These are phyloP conservation scores for Ustilago lituana DNA, from an alignment of 1,284 basidiomycete species.

Conservation along the genomic window DNA sequence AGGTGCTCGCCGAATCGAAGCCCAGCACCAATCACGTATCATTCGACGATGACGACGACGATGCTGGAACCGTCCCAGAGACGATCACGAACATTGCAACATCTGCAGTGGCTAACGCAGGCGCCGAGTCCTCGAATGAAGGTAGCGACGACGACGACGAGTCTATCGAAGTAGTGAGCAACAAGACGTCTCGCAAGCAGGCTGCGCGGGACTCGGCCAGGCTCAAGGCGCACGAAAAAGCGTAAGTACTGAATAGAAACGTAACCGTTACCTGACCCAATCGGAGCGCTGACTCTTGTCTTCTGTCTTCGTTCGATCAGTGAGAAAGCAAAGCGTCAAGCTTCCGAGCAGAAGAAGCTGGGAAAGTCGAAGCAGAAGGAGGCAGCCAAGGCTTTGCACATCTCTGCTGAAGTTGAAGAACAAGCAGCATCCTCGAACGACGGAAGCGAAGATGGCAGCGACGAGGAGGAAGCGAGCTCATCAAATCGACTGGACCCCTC, in stretches of 20 bases:
- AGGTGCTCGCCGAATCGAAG: conserved; percentile 24
- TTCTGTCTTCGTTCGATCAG: background rate
- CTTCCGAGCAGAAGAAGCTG: conserved; percentile 25
- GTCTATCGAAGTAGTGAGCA: conserved; percentile 51
- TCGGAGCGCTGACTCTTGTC: background rate
- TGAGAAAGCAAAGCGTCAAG: conserved; percentile 38
- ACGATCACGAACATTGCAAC: conserved; percentile 1
- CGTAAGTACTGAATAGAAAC: background rate
- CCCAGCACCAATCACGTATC: conserved; percentile 28
- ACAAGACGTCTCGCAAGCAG: conserved; percentile 38
- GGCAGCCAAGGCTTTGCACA: background rate
- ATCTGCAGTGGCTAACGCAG: background rate
- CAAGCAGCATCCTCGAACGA: background rate
- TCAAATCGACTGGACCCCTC: conserved; percentile 53
- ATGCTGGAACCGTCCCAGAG: background rate
- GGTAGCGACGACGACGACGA: conserved; percentile 40
- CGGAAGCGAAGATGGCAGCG: conserved; percentile 1
- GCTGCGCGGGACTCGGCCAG: conserved; percentile 22
- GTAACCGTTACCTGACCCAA: too few species aligned
- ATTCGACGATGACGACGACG: conserved; percentile 37
- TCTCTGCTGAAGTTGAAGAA: background rate
- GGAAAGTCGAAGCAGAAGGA: conserved; percentile 29
- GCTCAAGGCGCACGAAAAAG: conserved; percentile 33
- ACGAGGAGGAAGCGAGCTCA: conserved; percentile 15
- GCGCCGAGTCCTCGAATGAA: background rate